Evolutionary conservation across 1,139 yeast genomes (phyloP).

Genomic region (Lodderomyces beijingensis): DNA sequence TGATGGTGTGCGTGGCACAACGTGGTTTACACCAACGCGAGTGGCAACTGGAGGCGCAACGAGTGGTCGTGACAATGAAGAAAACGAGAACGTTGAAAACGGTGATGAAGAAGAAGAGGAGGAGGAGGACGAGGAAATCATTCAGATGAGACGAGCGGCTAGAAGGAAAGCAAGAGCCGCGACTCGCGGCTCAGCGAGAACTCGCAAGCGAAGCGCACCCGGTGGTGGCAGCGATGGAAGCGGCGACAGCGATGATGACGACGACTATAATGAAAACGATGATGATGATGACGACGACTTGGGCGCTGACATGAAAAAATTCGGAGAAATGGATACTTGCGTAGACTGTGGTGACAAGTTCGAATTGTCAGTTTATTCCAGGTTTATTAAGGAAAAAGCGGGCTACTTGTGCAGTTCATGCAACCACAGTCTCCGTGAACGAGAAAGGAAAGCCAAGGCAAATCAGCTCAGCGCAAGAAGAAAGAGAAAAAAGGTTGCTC

Average conservation of each 20-base stretch:
- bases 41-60: background rate
- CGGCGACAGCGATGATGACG: slow-evolving; percentile 18
- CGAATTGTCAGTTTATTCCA: slow-evolving; percentile 61
- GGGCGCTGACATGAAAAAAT: slow-evolving; percentile 23
- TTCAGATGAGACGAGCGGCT: slow-evolving; percentile 41
- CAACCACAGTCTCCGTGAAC: slow-evolving; percentile 39
- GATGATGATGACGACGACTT: slow-evolving; percentile 24
- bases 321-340: slow-evolving; percentile 53
- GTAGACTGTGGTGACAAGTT: slow-evolving; percentile 56
- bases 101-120: slow-evolving; percentile 16
- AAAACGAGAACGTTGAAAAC: background rate
- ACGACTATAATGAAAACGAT: slow-evolving; percentile 26
- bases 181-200: slow-evolving; percentile 15
- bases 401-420: slow-evolving; percentile 71
- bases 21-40: background rate
- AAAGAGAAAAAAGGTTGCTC: slow-evolving; percentile 74
- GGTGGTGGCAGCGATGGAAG: slow-evolving; percentile 24
- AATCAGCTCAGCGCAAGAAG: slow-evolving; percentile 63
- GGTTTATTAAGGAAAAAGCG: slow-evolving; percentile 41
- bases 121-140: slow-evolving; percentile 24
- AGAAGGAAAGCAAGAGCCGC: slow-evolving; percentile 29
- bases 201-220: slow-evolving; percentile 11
- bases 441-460: slow-evolving; percentile 43
- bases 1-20: background rate
- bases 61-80: background rate